Base-by-base conservation (phyloP, 78 protist genomes). In the Ministeria vibrans region DNA sequence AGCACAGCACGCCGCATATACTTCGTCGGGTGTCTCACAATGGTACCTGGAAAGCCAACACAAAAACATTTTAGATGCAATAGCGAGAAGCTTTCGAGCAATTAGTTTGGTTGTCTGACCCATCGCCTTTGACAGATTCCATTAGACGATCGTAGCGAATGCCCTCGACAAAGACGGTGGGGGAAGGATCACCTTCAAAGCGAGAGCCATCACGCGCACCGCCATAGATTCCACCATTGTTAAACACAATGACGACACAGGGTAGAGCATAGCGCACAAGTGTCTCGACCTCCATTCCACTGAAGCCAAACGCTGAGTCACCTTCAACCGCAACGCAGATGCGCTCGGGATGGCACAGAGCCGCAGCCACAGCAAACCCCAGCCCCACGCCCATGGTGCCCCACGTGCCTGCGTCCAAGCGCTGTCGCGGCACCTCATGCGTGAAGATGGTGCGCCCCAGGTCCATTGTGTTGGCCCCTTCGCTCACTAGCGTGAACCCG, bases 401-500 rank as follows among this genome's bases (percentile, higher is more conserved):
- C 1, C 76, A 43, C 22, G 91, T 78, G n/a, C 91, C 91, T 1
- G 87, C 84, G 64, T 87, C 91, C 22, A 87, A 72, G 25, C 91
- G 62, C 42, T 45, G 23, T 32, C 91, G 55, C 38, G 91, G 84
- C 27, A 42, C 9, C 20, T 38, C 36, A 32, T 87, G 82, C 22
- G 62, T 62, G 27, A 87, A 32, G 73, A 85, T 76, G 11, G 82
- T 34, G 43, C 91, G 44, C 41, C 61, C 55, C 18, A 87, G 77
- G 45, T 87, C 91, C 91, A 87, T 87, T 27, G 91, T 87, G 72
- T 87, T 87, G 3, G 87, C 87, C 61, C 91, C 91, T 41, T 87
- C 91, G 72, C 64, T 75, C 23, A 82, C 83, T 41, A 87, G n/a
- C n/a, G n/a, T 64, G 39, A 82, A n/a, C 3, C 64, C 28, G 38